Percentiles rank a stretch among this genome's conserved stretches.
phyloP scores from a whole-genome alignment of 78 protist genomes.

The Mastigamoeba balamuthi region DNA sequence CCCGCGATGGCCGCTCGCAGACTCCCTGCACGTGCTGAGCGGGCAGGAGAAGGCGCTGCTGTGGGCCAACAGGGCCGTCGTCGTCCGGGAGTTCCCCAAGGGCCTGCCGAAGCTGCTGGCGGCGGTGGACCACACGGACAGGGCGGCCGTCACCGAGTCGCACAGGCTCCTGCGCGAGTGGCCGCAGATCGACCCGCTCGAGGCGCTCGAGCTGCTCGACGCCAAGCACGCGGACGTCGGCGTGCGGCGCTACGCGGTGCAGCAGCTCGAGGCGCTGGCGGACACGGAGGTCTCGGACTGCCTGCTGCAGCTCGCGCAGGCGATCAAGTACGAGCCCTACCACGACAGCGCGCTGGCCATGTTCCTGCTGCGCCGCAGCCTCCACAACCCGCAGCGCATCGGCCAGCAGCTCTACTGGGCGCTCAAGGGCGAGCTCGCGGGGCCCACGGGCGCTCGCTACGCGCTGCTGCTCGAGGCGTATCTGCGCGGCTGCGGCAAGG shows the following conservation, averaged over 20 bases:
- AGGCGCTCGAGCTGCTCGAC: slow-evolving; percentile 70
- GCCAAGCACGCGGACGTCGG: slow-evolving; percentile 43
- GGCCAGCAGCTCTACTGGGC: neutral
- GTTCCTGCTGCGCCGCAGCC: slow-evolving; percentile 53
- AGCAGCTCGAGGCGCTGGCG: slow-evolving; percentile 34
- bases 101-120: slow-evolving; percentile 55
- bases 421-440: neutral
- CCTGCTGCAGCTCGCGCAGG: slow-evolving; percentile 72
- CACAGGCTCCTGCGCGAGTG: slow-evolving; percentile 11
- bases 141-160: neutral
- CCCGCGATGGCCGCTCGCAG: too few relatives aligned
- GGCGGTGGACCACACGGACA: neutral
- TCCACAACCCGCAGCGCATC: slow-evolving; percentile 1
- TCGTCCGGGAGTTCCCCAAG: slow-evolving; percentile 3
- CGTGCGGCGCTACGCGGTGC: slow-evolving; percentile 69
- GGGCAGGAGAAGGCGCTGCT: neutral
- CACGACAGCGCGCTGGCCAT: slow-evolving; percentile 51
- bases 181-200: slow-evolving; percentile 33
- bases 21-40: neutral
- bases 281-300: slow-evolving; percentile 58
- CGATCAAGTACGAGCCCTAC: slow-evolving; percentile 67
- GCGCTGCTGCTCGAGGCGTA: slow-evolving; percentile 6
- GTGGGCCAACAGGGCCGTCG: neutral
- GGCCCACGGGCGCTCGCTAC: neutral
- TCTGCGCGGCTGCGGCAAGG: neutral